These are phyloP conservation scores for Suillus alpinus DNA, from an alignment of 768 basidiomycete genomes.

Conservation along the genomic window DNA sequence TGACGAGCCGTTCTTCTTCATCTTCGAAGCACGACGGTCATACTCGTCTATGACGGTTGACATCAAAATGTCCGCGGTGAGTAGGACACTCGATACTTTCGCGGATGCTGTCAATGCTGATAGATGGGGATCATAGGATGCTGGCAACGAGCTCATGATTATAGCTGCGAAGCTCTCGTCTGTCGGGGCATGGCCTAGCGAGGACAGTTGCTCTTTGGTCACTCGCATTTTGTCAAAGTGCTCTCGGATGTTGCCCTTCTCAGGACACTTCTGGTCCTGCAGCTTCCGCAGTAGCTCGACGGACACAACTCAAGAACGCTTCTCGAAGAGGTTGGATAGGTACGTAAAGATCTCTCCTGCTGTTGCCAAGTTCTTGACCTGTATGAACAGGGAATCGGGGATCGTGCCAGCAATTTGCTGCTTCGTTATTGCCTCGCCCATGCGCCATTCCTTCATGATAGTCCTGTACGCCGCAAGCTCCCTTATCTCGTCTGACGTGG, in stretches of 20 bases:
- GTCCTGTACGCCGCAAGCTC: conserved; percentile 16
- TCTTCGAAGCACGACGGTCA: too few relatives aligned
- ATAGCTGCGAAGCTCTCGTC: conserved; percentile 34
- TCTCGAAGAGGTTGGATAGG: neutral
- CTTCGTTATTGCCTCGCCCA: conserved; percentile 28
- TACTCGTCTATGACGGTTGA: too few relatives aligned
- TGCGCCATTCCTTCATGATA: conserved; percentile 23
- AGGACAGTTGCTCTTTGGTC: conserved; percentile 32
- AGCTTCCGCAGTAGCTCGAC: conserved; percentile 4
- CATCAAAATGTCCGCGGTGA: too few relatives aligned
- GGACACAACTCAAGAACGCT: neutral
- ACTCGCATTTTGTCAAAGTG: conserved; percentile 31
- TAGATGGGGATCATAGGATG: conserved; percentile 31
- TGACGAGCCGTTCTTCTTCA: too few relatives aligned
- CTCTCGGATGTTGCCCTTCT: conserved; percentile 29
- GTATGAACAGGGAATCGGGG: conserved; percentile 4
- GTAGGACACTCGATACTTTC: conserved; percentile 5
- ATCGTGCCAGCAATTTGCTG: conserved; percentile 1
- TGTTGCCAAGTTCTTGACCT: neutral
- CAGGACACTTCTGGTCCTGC: conserved; percentile 9
- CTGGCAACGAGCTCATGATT: conserved; percentile 34
- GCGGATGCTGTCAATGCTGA: conserved; percentile 22
- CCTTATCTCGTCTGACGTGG: conserved; percentile 2
- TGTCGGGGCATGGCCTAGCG: conserved; percentile 27
- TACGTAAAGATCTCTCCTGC: too few relatives aligned